Percentiles rank a stretch among this genome's conserved stretches.
phyloP scores from a whole-genome alignment of 2,329 filamentous ascomycete species.

The Chlorencoelia australis region DNA sequence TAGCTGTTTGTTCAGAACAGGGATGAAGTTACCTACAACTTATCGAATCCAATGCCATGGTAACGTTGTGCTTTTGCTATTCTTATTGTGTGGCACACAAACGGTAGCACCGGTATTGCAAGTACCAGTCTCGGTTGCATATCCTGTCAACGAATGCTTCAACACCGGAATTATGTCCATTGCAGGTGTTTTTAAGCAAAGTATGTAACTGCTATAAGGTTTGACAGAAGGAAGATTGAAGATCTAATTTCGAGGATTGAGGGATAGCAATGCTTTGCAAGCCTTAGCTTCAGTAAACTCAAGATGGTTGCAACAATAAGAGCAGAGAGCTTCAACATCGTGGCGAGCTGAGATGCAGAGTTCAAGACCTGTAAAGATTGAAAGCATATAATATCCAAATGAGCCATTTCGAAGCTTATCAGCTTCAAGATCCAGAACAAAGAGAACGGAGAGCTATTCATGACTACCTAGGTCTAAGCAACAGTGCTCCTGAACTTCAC shows the following conservation, averaged over 20 bases:
- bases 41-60: conserved; percentile 5
- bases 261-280: conserved; percentile 2
- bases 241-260: conserved; percentile 4
- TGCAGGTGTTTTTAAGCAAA: conserved; percentile 1
- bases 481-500: not conserved
- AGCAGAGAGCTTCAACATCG: conserved; percentile 1
- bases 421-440: not conserved
- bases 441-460: not conserved
- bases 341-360: not conserved
- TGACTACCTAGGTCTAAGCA: not conserved
- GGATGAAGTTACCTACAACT: not conserved
- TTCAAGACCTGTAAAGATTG: not conserved
- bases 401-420: not conserved
- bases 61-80: conserved; percentile 2
- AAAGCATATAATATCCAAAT: not conserved
- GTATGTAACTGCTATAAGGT: conserved; percentile 2
- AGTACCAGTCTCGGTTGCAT: not conserved
- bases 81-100: not conserved
- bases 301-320: not conserved
- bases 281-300: conserved; percentile 2
- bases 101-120: conserved; percentile 5
- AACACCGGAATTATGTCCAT: conserved; percentile 3
- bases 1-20: not conserved
- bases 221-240: conserved; percentile 2
- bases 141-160: not conserved